Conservation (phyloP, 352 stramenopile genomes). For the Phytophthora uliginosa region DNA sequence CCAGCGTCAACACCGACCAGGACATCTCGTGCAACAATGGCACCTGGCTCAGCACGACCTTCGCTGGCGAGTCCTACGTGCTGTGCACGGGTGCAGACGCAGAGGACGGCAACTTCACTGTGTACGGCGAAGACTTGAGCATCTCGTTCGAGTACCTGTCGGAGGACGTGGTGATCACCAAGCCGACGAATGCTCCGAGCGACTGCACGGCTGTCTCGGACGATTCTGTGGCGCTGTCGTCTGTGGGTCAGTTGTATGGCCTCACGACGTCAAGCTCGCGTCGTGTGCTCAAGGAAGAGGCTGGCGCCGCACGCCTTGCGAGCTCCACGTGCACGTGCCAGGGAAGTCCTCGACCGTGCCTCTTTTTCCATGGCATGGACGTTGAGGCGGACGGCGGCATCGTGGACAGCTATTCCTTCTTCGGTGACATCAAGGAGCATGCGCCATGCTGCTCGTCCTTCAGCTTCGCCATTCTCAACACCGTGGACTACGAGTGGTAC, state of each 20-base stretch:
- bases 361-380: constrained; percentile 71
- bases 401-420: constrained; percentile 51
- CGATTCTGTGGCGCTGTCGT: constrained; percentile 34
- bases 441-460: constrained; percentile 67
- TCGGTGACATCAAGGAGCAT: constrained; percentile 56
- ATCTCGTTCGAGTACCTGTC: constrained; percentile 40
- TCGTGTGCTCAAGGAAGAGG: constrained; percentile 33
- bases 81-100: constrained; percentile 44
- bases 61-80: constrained; percentile 56
- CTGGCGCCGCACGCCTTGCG: constrained; percentile 31
- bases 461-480: constrained; percentile 61
- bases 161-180: constrained; percentile 35
- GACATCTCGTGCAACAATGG: constrained; percentile 52
- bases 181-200: constrained; percentile 32
- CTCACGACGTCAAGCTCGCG: constrained; percentile 19
- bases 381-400: constrained; percentile 42
- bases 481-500: constrained; percentile 63
- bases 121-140: constrained; percentile 57
- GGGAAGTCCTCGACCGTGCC: constrained; percentile 45
- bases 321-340: constrained; percentile 48
- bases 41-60: constrained; percentile 50
- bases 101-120: constrained; percentile 39
- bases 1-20: constrained; percentile 44
- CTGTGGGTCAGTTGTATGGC: constrained; percentile 43
- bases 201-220: constrained; percentile 36